Conservation (phyloP, 306 rosid genomes). For the Lablab purpureus region DNA sequence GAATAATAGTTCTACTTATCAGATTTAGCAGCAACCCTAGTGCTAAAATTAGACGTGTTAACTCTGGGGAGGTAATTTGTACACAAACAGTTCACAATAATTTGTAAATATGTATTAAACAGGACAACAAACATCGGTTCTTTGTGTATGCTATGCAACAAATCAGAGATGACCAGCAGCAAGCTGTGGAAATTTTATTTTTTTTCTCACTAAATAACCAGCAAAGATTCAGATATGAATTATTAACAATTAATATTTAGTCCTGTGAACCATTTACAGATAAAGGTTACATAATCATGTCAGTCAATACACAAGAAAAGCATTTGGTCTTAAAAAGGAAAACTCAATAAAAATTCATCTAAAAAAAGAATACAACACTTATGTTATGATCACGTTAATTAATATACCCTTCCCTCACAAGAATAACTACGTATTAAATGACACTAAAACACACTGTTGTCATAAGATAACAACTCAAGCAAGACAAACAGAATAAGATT, state of each 20-base stretch:
- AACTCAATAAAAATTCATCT: too few species aligned
- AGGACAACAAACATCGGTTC: slow-evolving; percentile 2
- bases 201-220: slow-evolving; percentile 25
- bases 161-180: background rate
- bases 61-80: slow-evolving; percentile 2
- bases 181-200: slow-evolving; percentile 28
- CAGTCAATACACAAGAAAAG: too few species aligned
- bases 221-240: background rate
- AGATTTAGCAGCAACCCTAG: slow-evolving; percentile 17
- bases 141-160: slow-evolving; percentile 3
- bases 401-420: slow-evolving; percentile 4
- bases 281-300: slow-evolving; percentile 7
- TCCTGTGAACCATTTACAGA: slow-evolving; percentile 32
- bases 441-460: background rate
- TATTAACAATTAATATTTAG: background rate
- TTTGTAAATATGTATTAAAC: slow-evolving; percentile 12
- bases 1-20: slow-evolving; percentile 41
- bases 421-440: background rate
- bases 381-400: slow-evolving; percentile 10
- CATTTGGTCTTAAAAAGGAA: too few species aligned
- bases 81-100: slow-evolving; percentile 13
- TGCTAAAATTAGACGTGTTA: slow-evolving; percentile 1
- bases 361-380: background rate
- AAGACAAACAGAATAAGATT: slow-evolving; percentile 1
- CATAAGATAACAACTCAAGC: slow-evolving; percentile 33